These are phyloP conservation scores for Vitis hybrid DNA, from an alignment of 177 flowering plant genomes.

Conservation along the genomic window DNA sequence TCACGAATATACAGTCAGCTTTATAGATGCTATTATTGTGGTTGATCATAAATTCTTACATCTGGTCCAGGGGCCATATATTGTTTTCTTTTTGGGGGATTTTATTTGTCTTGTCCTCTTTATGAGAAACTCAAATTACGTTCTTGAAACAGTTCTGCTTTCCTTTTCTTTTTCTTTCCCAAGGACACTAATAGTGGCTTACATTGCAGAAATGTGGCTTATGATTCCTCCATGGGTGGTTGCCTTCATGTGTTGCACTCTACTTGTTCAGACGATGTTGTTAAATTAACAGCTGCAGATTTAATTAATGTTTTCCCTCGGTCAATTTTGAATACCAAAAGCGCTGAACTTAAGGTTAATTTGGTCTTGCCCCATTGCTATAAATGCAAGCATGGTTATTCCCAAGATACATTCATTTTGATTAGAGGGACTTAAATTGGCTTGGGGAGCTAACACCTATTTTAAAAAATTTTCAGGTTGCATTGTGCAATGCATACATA, in stretches of 20 bases:
- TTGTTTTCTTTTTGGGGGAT: neutral
- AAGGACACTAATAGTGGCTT: constrained; percentile 3
- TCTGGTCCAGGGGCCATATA: neutral
- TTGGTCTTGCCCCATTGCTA: neutral
- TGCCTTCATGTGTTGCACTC: constrained; percentile 73
- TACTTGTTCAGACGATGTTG: constrained; percentile 65
- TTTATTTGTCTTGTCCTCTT: neutral
- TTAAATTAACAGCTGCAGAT: constrained; percentile 67
- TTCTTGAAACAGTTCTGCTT: constrained; percentile 3
- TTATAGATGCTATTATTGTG: neutral
- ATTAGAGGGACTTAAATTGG: neutral
- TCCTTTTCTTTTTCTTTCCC: neutral
- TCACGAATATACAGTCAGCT: neutral
- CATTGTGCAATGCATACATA: constrained; percentile 71
- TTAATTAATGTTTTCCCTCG: constrained; percentile 50
- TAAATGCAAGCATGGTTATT: constrained; percentile 1
- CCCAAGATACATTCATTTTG: neutral
- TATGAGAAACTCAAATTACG: neutral
- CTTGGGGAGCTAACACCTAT: neutral
- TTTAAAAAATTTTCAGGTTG: constrained; percentile 49
- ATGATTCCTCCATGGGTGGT: constrained; percentile 79
- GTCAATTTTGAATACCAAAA: constrained; percentile 58
- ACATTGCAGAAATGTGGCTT: constrained; percentile 57
- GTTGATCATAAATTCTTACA: neutral
- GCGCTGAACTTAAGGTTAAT: constrained; percentile 81